phyloP scores from a whole-genome alignment of 495 filamentous ascomycete species.

The Beverwykella pulmonaria region DNA sequence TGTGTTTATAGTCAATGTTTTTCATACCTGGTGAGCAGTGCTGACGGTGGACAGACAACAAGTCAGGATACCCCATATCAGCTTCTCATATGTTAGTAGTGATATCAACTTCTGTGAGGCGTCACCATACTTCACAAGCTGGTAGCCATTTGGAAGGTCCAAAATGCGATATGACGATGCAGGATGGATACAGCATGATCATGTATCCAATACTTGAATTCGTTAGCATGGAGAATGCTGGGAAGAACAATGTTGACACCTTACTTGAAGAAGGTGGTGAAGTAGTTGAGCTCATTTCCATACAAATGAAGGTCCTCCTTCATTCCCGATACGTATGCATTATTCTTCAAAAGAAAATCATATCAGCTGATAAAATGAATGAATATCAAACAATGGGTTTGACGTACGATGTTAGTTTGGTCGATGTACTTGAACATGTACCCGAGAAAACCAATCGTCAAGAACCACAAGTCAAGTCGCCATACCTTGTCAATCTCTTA shows the following conservation, averaged over 20 bases:
- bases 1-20: no score
- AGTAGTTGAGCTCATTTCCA: neutral
- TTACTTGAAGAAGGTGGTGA: neutral
- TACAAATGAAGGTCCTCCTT: neutral
- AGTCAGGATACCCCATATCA: neutral
- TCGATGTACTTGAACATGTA: conserved; percentile 2
- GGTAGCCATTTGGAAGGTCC: neutral
- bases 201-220: no score
- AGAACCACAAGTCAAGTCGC: neutral
- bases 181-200: no score
- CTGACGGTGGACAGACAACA: neutral
- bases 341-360: no score
- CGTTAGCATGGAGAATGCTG: neutral
- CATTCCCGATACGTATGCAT: no score
- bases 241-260: neutral
- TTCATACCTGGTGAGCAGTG: neutral
- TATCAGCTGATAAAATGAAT: no score
- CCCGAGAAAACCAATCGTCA: neutral
- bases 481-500: neutral
- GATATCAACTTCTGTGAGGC: no score
- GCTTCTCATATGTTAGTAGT: no score
- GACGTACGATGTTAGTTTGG: neutral
- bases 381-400: no score
- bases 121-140: neutral
- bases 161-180: neutral